phyloP scores from a whole-genome alignment of 352 stramenopile species.

The Phytophthora sansomeana region DNA sequence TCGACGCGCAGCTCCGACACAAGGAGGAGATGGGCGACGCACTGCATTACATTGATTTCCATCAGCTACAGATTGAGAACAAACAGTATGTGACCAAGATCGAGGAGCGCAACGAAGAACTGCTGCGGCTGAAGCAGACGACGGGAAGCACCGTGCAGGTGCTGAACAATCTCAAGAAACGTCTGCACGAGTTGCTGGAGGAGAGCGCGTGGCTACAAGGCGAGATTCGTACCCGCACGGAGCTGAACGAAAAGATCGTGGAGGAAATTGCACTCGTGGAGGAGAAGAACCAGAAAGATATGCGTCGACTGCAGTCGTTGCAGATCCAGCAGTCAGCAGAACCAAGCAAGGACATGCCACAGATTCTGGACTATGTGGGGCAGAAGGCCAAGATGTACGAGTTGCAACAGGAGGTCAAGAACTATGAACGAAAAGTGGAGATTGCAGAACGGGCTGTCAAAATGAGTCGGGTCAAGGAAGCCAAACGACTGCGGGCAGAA shows the following conservation, averaged over 20 bases:
- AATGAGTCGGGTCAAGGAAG: slow-evolving; percentile 39
- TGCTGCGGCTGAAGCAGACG: slow-evolving; percentile 92
- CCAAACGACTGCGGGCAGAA: slow-evolving; percentile 21
- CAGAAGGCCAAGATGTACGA: slow-evolving; percentile 93
- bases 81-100: slow-evolving; percentile 96
- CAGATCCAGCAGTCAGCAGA: slow-evolving; percentile 75
- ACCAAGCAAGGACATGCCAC: slow-evolving; percentile 85
- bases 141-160: slow-evolving; percentile 91
- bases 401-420: slow-evolving; percentile 86
- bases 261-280: slow-evolving; percentile 77
- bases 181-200: slow-evolving; percentile 85
- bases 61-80: slow-evolving; percentile 97
- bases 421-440: slow-evolving; percentile 94
- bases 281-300: slow-evolving; percentile 78
- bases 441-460: slow-evolving; percentile 91
- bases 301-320: slow-evolving; percentile 59
- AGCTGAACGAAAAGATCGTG: slow-evolving; percentile 90
- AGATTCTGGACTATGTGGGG: slow-evolving; percentile 92
- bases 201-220: slow-evolving; percentile 83
- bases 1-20: slow-evolving; percentile 90
- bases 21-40: slow-evolving; percentile 97
- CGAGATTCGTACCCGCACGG: slow-evolving; percentile 83
- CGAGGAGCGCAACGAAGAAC: slow-evolving; percentile 95
- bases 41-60: slow-evolving; percentile 97
- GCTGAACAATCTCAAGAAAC: slow-evolving; percentile 93